Evolutionary conservation across 169 alveolate genomes (phyloP).

Genomic region (Plasmodium adleri): DNA sequence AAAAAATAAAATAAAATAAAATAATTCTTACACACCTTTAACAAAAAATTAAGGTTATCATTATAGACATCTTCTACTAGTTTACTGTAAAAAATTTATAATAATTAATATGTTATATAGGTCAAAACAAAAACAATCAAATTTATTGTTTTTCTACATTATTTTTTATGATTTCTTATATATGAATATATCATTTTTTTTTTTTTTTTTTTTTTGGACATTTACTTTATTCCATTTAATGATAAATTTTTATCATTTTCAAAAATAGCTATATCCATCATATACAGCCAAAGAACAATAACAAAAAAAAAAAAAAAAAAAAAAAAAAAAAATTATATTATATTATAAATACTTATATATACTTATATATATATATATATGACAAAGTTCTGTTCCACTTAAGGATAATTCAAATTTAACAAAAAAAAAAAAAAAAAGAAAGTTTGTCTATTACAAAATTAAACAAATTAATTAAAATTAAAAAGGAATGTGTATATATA

Average conservation of each 20-base stretch:
- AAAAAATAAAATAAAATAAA: not conserved
- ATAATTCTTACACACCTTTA: constrained; percentile 18
- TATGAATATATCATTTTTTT: not conserved
- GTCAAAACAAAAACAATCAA: too few species aligned
- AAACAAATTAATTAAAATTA: too few species aligned
- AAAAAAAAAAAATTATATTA: not conserved
- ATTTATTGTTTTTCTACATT: constrained; percentile 3
- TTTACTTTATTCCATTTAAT: constrained; percentile 70
- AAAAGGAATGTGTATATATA: too few species aligned
- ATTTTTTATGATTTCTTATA: not conserved
- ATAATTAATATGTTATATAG: too few species aligned
- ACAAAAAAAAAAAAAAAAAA: constrained; percentile 10
- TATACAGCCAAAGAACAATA: not conserved
- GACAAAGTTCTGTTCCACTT: too few species aligned
- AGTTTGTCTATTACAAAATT: too few species aligned
- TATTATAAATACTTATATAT: too few species aligned
- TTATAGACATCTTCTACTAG: constrained; percentile 67
- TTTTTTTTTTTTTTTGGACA: not conserved
- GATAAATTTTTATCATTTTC: constrained; percentile 65
- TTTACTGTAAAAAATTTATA: constrained; percentile 24
- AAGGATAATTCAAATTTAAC: too few species aligned
- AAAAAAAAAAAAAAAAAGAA: too few species aligned
- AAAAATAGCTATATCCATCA: constrained; percentile 56
- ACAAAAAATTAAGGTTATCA: constrained; percentile 49
- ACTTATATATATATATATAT: too few species aligned